These are phyloP conservation scores for Parsonsia alboflavescens DNA, from an alignment of 257 asterid genomes.

Conservation along the genomic window DNA sequence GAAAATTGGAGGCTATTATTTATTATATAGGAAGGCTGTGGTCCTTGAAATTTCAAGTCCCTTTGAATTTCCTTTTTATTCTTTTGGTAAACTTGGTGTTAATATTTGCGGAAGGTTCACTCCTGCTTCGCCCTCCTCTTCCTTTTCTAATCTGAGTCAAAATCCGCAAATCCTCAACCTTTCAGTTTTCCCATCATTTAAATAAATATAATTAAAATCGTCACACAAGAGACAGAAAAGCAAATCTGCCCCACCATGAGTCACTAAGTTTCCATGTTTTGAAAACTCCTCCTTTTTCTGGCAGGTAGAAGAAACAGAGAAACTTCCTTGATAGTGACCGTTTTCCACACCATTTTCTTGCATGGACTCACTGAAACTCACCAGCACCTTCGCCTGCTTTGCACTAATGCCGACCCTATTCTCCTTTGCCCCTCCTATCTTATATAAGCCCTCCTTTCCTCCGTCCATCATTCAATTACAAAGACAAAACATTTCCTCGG, in stretches of 20 bases:
- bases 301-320: background rate
- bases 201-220: no score
- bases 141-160: no score
- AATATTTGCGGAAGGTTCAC: background rate
- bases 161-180: no score
- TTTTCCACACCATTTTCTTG: constrained; percentile 3
- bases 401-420: background rate
- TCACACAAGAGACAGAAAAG: constrained; percentile 1
- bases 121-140: background rate
- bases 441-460: background rate
- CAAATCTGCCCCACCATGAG: background rate
- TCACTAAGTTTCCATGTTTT: background rate
- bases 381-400: constrained; percentile 14
- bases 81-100: no score
- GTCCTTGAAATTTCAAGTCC: background rate
- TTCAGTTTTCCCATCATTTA: no score
- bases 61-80: background rate
- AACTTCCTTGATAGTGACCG: constrained; percentile 6
- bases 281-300: background rate
- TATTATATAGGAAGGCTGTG: background rate
- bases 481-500: background rate
- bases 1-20: background rate
- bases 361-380: constrained; percentile 7
- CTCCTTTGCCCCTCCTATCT: background rate
- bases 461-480: background rate